Conservation (phyloP, 805 yeast species). For the Priceomyces carsonii region DNA sequence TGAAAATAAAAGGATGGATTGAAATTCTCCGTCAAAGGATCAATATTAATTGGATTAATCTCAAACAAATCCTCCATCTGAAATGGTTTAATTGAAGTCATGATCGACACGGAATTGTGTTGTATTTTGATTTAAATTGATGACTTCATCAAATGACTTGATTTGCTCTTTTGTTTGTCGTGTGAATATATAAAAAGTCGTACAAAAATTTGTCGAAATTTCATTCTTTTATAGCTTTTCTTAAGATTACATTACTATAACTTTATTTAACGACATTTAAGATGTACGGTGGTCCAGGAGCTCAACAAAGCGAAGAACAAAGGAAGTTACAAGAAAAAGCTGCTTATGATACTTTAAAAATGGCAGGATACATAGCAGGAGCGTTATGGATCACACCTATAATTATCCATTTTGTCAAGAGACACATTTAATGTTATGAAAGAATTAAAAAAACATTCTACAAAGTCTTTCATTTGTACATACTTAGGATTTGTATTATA, state of each 20-base stretch:
- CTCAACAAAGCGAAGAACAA: conserved; percentile 58
- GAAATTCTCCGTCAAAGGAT: conserved; percentile 90
- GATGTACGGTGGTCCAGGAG: conserved; percentile 54
- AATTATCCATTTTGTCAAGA: conserved; percentile 53
- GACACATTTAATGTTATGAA: conserved; percentile 34
- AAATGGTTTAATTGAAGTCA: conserved; percentile 90
- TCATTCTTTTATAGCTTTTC: too few relatives aligned
- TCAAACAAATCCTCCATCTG: conserved; percentile 81
- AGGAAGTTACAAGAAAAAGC: conserved; percentile 65
- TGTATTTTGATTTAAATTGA: neutral
- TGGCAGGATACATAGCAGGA: conserved; percentile 64
- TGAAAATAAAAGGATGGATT: conserved; percentile 80
- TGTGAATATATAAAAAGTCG: too few relatives aligned
- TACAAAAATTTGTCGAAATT: too few relatives aligned
- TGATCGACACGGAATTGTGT: conserved; percentile 22
- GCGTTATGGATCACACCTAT: conserved; percentile 64
- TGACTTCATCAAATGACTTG: too few relatives aligned
- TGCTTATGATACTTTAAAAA: conserved; percentile 57
- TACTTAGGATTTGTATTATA: conserved; percentile 4
- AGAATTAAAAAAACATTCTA: too few relatives aligned
- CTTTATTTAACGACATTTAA: too few relatives aligned
- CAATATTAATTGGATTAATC: conserved; percentile 76
- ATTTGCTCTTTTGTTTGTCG: too few relatives aligned
- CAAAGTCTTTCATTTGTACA: conserved; percentile 1
- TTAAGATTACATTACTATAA: too few relatives aligned